Evolutionary conservation across 768 basidiomycete species (phyloP).

Genomic region (Lepiota venenata): DNA sequence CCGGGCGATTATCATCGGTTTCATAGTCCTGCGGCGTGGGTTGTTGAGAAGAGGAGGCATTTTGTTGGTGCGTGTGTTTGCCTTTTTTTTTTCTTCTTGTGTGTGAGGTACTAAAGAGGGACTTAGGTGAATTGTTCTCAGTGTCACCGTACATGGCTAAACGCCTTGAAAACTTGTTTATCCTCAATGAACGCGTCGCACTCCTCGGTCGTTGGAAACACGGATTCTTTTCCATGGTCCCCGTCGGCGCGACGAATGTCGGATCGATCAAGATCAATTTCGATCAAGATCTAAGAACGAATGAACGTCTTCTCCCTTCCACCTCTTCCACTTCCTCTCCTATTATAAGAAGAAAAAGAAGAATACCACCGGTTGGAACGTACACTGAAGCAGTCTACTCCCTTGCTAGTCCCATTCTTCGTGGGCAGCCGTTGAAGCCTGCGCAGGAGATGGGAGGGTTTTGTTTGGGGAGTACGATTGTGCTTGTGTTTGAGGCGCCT

Average conservation of each 20-base stretch:
- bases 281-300: conserved; percentile 88
- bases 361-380: conserved; percentile 74
- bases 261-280: conserved; percentile 96
- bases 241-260: conserved; percentile 98
- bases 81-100: not conserved
- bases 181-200: conserved; percentile 97
- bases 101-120: not conserved
- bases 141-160: conserved; percentile 96
- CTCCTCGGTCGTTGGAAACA: conserved; percentile 92
- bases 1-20: conserved; percentile 99
- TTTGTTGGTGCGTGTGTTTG: conserved; percentile 83
- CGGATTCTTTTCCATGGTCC: conserved; percentile 97
- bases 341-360: too few species aligned
- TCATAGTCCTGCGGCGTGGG: conserved; percentile 95
- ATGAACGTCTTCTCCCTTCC: too few species aligned
- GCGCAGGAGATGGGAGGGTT: conserved; percentile 99
- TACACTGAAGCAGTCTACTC: conserved; percentile 93
- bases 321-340: too few species aligned
- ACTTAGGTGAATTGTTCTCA: conserved; percentile 71
- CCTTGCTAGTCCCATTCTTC: conserved; percentile 74
- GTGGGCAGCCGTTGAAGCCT: conserved; percentile 81
- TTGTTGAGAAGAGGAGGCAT: conserved; percentile 92
- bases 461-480: conserved; percentile 91
- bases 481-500: conserved; percentile 96
- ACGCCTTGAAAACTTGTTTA: conserved; percentile 88